Base-by-base conservation (phyloP, 345 rosid genomes). In the Ceriops tagal region DNA sequence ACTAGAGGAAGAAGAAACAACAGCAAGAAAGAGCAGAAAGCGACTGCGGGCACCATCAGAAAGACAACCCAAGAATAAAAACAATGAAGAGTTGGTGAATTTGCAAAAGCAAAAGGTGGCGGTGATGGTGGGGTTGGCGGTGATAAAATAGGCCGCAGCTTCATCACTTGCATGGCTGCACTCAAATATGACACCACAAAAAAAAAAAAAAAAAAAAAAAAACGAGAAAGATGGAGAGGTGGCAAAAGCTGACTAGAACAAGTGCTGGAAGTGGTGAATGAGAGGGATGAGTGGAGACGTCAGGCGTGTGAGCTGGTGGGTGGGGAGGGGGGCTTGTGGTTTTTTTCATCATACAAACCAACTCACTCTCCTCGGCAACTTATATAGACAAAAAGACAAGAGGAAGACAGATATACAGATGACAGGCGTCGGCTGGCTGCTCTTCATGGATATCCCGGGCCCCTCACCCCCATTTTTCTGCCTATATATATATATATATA, bases 151-250 rank as follows among this genome's bases (percentile, higher is more conserved):
- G 26, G 11, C 31, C 1, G 13, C 64, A 59, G 37, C 37, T 34
- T 39, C 46, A 39, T 43, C 49, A 43, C 49, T 64, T 79, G 89
- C 87, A 86, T 81, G 78, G 77, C 68, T 43, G 49, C 19, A 8
- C 66, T 43, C 49, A 35, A 20, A 39, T 34, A 34, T 43, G 20
- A 6, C 49, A 0, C 32, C 0, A 37, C 20, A 61, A 26, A 11
- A n/a, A 18, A 52, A 55, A 27, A 20, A 35, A 55, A 37, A 13
- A 53, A 11, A 39, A 47, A 15, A 2, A 11, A 15, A 7, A 63
- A 3, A 19, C 2, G 43, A 15, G 52, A 57, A 20, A 24, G 56
- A 58, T 32, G 2, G 67, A 57, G 79, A 67, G 66, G 57, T 67
- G 65, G 79, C 72, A 55, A 34, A 49, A 37, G 31, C 20, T 51